A percentile compares a stretch with the other conserved stretches of the same genome.
phyloP scores from a whole-genome alignment of 768 basidiomycete genomes.

The Butyriboletus loyo region DNA sequence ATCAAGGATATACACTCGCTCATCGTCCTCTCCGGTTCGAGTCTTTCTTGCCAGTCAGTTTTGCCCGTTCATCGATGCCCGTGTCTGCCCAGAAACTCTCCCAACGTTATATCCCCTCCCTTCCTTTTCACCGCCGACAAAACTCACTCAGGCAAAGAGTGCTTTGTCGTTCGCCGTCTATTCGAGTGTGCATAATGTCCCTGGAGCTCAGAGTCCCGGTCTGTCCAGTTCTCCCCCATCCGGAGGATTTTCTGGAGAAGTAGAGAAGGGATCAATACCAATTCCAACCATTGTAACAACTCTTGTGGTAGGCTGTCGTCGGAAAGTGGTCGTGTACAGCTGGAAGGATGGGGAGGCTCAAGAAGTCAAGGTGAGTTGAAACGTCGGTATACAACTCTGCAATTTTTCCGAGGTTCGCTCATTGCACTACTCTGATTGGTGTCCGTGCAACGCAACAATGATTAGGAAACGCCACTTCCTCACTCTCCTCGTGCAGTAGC shows the following conservation, averaged over 20 bases:
- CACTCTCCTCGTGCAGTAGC: conserved; percentile 87
- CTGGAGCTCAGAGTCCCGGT: conserved; percentile 23
- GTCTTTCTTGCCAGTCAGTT: conserved; percentile 13
- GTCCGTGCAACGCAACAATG: neutral
- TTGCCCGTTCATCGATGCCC: neutral
- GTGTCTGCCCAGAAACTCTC: conserved; percentile 52
- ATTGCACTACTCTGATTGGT: neutral
- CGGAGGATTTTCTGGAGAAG: conserved; percentile 10
- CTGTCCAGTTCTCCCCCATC: conserved; percentile 8
- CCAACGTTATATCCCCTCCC: conserved; percentile 78
- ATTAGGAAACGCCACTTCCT: conserved; percentile 75
- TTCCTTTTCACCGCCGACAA: conserved; percentile 63
- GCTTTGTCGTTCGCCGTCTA: conserved; percentile 82
- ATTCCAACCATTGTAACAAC: conserved; percentile 71
- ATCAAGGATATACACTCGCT: conserved; percentile 85
- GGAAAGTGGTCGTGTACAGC: conserved; percentile 79
- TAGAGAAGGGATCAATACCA: conserved; percentile 32
- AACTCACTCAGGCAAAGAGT: conserved; percentile 71
- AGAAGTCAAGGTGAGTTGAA: conserved; percentile 54
- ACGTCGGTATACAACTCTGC: neutral
- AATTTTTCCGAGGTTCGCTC: neutral
- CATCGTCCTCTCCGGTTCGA: conserved; percentile 74
- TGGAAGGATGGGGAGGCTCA: conserved; percentile 86
- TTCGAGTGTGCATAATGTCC: conserved; percentile 51
- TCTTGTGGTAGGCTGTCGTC: conserved; percentile 80